Percentiles rank a stretch among this genome's conserved stretches.
These are phyloP conservation scores for Collybia sp. DNA, from an alignment of 768 basidiomycete species.

Conservation along the genomic window DNA sequence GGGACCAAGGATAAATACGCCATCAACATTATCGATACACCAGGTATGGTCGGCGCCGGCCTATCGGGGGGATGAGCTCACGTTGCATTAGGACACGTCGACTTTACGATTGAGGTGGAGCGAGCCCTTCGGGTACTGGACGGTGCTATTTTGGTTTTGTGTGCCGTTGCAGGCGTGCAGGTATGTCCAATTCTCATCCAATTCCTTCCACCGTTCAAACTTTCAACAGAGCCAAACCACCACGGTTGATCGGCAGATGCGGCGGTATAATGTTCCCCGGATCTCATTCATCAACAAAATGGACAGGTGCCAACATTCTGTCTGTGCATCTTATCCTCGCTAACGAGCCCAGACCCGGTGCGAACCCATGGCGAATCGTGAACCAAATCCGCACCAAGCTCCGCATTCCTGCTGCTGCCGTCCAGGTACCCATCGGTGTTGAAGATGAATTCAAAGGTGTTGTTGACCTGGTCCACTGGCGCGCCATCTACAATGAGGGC, in stretches of 20 bases:
- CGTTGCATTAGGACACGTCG: constrained; percentile 79
- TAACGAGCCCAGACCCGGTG: constrained; percentile 65
- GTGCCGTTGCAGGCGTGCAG: constrained; percentile 96
- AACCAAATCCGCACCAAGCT: constrained; percentile 90
- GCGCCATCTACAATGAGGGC: constrained; percentile 91
- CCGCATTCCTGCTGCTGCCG: constrained; percentile 87
- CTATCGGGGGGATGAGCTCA: background rate
- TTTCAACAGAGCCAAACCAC: constrained; percentile 85
- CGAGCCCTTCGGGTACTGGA: constrained; percentile 94
- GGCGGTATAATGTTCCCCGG: constrained; percentile 91
- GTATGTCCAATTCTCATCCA: constrained; percentile 25
- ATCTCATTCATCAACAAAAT: constrained; percentile 99
- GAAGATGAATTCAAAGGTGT: constrained; percentile 89
- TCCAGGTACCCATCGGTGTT: constrained; percentile 91
- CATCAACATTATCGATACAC: constrained; percentile 98
- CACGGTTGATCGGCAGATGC: constrained; percentile 98
- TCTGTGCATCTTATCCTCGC: background rate
- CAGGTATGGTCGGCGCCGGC: constrained; percentile 45
- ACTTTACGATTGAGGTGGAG: constrained; percentile 99
- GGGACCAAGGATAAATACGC: constrained; percentile 76
- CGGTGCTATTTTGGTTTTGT: constrained; percentile 93
- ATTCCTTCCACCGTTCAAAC: constrained; percentile 1
- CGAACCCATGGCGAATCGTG: constrained; percentile 95
- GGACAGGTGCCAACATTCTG: constrained; percentile 61
- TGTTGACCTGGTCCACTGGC: constrained; percentile 92